Base-by-base conservation (phyloP, 129 eudicot genomes). In the Centrapalus pauciflorus region DNA sequence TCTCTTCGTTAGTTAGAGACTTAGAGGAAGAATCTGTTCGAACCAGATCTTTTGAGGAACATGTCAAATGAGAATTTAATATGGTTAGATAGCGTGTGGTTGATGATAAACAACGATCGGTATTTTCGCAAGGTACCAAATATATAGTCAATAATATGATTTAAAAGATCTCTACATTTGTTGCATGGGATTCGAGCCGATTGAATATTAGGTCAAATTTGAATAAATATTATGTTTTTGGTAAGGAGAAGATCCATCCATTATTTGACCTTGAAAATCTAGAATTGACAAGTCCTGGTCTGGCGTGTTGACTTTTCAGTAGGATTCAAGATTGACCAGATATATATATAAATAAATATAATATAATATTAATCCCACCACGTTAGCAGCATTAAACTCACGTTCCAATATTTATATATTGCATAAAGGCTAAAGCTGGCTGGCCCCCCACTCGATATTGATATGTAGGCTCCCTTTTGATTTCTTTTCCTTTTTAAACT, bases 401-500 rank as follows among this genome's bases (percentile, higher is more conserved):
- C n/a, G n/a, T 50, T 61, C 26, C 60, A 49, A 71, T 21, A 58
- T 17, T 48, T 66, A 7, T 21, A 45, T 2, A 41, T 41, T 46
- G 12, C 59, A 1, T 46, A 10, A 19, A 71, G 35, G 7, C n/a
- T 45, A 19, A 71, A 32, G 7, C n/a, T 45, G 51, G 4, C 25
- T 20, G 55, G 57, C 25, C 68, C 77, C 70, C 37, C 9, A 0
- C 27, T 49, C 28, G 34, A 72, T n/a, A n/a, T n/a, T n/a, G 79
- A 74, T 74, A 74, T 38, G 73, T 27, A 14, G 77, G 40, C 45
- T 73, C 71, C 70, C 27, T 25, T 41, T 34, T 64, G 33, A 52
- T 73, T 64, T 72, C 41, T 60, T 72, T 73, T 54, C 26, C 64
- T 61, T 72, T 55, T 20, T 48, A 30, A 66, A 56, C 73, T 41